Conservation (phyloP, 495 filamentous ascomycete genomes). For the Penicillium longicatenatum region DNA sequence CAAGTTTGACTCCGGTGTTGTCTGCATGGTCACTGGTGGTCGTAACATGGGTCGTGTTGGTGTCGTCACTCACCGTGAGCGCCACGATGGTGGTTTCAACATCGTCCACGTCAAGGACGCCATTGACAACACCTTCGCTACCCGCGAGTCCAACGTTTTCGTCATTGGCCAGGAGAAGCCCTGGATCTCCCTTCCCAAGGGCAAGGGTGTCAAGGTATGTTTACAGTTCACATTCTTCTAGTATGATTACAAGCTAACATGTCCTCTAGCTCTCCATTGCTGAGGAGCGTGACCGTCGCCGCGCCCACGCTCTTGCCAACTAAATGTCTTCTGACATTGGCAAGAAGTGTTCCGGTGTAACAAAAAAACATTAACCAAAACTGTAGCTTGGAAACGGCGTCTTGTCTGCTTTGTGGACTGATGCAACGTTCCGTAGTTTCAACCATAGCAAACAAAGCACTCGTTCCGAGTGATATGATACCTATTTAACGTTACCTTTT, state of each 20-base stretch:
- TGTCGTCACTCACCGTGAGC: constrained; percentile 99
- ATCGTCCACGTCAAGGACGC: constrained; percentile 99
- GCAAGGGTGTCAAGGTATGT: constrained; percentile 95
- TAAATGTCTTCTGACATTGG: constrained; percentile 45
- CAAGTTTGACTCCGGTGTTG: constrained; percentile 94
- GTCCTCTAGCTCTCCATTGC: constrained; percentile 77
- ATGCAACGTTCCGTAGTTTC: constrained; percentile 40
- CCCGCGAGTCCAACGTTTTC: constrained; percentile 97
- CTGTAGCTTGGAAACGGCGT: constrained; percentile 40
- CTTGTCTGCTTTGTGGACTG: constrained; percentile 47
- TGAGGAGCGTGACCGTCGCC: constrained; percentile 95
- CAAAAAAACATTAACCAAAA: constrained; percentile 36
- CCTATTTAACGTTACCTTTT: constrained; percentile 36
- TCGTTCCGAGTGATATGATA: constrained; percentile 41
- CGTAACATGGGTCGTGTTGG: constrained; percentile 99
- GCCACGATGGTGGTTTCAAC: constrained; percentile 99
- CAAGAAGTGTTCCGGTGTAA: constrained; percentile 20
- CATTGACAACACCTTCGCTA: constrained; percentile 98
- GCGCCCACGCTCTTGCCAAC: constrained; percentile 74
- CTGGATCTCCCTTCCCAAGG: constrained; percentile 98
- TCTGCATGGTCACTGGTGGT: constrained; percentile 97
- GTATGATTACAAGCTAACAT: constrained; percentile 13
- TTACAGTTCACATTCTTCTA: background rate
- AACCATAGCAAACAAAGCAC: constrained; percentile 39
- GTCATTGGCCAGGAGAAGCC: constrained; percentile 97